Evolutionary conservation across 1,139 yeast genomes (phyloP).

Genomic region (Williopsis jadinii): DNA sequence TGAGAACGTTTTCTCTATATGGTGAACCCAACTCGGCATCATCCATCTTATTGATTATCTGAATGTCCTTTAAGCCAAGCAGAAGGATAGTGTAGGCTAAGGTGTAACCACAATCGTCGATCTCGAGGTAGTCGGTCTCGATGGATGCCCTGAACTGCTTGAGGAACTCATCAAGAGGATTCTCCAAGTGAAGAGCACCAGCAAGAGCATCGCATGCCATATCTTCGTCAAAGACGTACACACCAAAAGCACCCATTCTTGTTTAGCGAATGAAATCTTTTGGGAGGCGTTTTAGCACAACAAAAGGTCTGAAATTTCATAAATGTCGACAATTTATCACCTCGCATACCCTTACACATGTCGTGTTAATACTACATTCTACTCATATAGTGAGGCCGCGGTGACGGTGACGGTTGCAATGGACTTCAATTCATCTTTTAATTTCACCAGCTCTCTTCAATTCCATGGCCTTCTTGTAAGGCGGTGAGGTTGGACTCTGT

Average conservation of each 20-base stretch:
- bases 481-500: conserved; percentile 94
- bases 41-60: background rate
- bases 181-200: background rate
- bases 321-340: too few species aligned
- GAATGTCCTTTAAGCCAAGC: conserved; percentile 1
- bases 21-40: background rate
- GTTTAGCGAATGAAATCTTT: background rate
- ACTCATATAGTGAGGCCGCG: too few species aligned
- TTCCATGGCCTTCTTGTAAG: conserved; percentile 86
- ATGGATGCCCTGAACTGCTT: background rate
- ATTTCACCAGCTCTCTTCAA: conserved; percentile 68
- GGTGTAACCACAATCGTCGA: background rate
- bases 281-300: background rate
- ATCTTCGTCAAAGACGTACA: conserved; percentile 1
- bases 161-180: background rate
- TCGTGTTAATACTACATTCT: too few species aligned
- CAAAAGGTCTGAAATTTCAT: too few species aligned
- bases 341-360: too few species aligned
- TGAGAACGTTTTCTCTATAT: background rate
- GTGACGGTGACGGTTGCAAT: too few species aligned
- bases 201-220: conserved; percentile 2
- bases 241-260: conserved; percentile 2
- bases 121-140: background rate
- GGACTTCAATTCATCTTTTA: conserved; percentile 11
- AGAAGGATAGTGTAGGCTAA: background rate